A percentile compares a stretch with the other conserved stretches of the same genome.
Conservation (phyloP, 1,284 basidiomycete genomes). For the Cryptococcus sp. region DNA sequence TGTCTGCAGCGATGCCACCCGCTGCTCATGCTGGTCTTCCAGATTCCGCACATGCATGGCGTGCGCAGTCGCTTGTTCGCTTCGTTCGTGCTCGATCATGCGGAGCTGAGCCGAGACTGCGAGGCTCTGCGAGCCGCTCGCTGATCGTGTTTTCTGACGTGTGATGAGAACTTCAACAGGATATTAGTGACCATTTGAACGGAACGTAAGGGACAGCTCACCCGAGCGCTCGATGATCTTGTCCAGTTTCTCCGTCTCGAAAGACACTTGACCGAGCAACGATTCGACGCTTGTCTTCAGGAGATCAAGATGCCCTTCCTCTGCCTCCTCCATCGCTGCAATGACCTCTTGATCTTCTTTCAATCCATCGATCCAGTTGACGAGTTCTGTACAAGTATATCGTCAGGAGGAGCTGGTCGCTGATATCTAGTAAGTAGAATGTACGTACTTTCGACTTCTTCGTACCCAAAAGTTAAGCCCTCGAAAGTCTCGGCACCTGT, state of each 20-base stretch:
- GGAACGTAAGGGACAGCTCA: slow-evolving; percentile 52
- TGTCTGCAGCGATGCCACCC: slow-evolving; percentile 65
- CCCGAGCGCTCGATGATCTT: slow-evolving; percentile 75
- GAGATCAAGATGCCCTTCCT: slow-evolving; percentile 61
- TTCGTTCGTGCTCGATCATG: slow-evolving; percentile 18
- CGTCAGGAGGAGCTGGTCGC: neutral
- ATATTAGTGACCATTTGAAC: neutral
- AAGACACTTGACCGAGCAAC: slow-evolving; percentile 72
- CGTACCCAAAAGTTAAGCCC: slow-evolving; percentile 61
- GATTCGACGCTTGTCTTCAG: slow-evolving; percentile 65
- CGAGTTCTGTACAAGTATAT: slow-evolving; percentile 51
- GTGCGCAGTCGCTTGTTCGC: slow-evolving; percentile 44
- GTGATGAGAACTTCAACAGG: slow-evolving; percentile 7
- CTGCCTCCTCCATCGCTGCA: slow-evolving; percentile 25
- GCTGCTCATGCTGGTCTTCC: slow-evolving; percentile 63
- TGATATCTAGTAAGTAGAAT: neutral
- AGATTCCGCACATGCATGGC: slow-evolving; percentile 64
- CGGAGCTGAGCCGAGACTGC: slow-evolving; percentile 15
- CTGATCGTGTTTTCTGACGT: slow-evolving; percentile 10
- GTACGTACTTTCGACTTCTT: slow-evolving; percentile 69
- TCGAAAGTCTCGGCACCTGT: slow-evolving; percentile 52
- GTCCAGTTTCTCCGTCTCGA: slow-evolving; percentile 72
- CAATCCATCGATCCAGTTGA: slow-evolving; percentile 66
- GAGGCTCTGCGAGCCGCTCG: slow-evolving; percentile 11
- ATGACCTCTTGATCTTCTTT: slow-evolving; percentile 38